Evolutionary conservation across 2,329 filamentous ascomycete genomes (phyloP), one percentile per base, ranked within the genome.

Genomic region (Ascochyta rabiei): DNA sequence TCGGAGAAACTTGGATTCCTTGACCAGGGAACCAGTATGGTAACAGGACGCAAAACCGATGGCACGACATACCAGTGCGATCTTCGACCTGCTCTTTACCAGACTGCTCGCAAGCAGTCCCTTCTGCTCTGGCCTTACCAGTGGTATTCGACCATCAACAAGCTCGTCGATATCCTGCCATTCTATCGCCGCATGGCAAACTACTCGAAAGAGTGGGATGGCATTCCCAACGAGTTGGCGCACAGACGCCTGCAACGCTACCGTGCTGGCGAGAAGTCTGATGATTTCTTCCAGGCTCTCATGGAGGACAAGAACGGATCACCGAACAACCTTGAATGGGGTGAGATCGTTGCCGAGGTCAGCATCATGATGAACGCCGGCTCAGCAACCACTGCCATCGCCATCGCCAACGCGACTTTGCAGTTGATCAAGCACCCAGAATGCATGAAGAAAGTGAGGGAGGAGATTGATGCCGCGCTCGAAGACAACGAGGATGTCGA

Each of bases 271-370:
- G 83, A 86, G 67, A 81, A 81, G 56, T 75, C 86, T 0, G 79
- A 83, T 39, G 84, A 86, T 61, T 86, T 86, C 70, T 85, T 86
- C 73, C 75, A 80, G 47, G 76, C 77, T 0, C 66, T 86, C 5
- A 83, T 86, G 80, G 80, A 81, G 41, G 77, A 79, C 56, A 80
- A 79, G 57, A 77, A 77, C 34, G 77, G 78, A 0, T 66, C 69
- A 7, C 67, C 76, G 0, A 75, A 80, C 48, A 77, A 77, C 33
- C 77, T 86, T 1, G 81, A 84, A 55, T 83, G 77, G 77, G 83
- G 84, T 21, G 84, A 87, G 67, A 80, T 86, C 7, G 78, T 83
- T 0, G 82, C 83, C 12, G 83, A 86, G 61, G 74, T 83, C 21
- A 76, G 68, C 39, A 82, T 80, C 64, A 84, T 85, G 77, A 68